Percentiles rank a stretch among this genome's conserved stretches.
Evolutionary conservation across 176 grass and related monocot species (phyloP).

Genomic region (Oryza meyeriana): DNA sequence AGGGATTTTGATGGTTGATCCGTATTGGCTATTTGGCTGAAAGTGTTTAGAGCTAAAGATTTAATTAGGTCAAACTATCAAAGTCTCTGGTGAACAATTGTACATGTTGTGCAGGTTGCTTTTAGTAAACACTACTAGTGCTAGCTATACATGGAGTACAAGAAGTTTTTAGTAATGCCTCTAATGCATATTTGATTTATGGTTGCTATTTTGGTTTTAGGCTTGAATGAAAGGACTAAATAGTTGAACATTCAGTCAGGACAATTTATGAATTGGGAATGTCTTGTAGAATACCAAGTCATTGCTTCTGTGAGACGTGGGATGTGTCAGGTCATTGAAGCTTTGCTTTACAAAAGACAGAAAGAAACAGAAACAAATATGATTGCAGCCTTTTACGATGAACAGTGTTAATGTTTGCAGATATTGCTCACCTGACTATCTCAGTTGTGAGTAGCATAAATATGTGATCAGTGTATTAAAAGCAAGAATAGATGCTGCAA

Average conservation of each 20-base stretch:
- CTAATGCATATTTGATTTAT: constrained; percentile 5
- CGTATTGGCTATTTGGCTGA: background rate
- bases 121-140: background rate
- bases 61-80: background rate
- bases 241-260: constrained; percentile 8
- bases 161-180: constrained; percentile 6
- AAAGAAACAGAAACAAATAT: background rate
- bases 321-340: background rate
- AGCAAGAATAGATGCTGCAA: background rate
- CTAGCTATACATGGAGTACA: background rate
- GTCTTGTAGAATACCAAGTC: background rate
- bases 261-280: constrained; percentile 17
- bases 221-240: constrained; percentile 21
- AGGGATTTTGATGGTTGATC: background rate
- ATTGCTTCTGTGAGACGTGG: constrained; percentile 15
- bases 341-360: background rate
- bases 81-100: background rate
- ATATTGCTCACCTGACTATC: background rate
- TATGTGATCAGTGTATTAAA: background rate
- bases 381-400: constrained; percentile 8
- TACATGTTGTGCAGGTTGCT: background rate
- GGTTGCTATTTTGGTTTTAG: background rate
- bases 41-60: constrained; percentile 21
- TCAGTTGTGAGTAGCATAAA: background rate
- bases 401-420: constrained; percentile 14